Evolutionary conservation across 2,329 filamentous ascomycete species (phyloP), one percentile per base, ranked within the genome.

Genomic region (Fulvia fulva): DNA sequence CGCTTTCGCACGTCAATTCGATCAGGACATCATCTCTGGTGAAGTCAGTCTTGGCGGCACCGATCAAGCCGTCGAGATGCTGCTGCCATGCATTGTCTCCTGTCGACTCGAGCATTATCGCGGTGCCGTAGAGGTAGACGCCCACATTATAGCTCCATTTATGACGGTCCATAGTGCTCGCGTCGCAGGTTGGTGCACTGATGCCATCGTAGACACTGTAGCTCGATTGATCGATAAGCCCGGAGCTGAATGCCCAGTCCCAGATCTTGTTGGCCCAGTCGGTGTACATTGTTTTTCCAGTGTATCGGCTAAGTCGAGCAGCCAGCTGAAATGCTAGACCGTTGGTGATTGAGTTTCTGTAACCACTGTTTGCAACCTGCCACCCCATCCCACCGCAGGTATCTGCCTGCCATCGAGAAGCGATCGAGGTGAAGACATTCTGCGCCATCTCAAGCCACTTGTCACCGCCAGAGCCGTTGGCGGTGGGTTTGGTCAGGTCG

Each of bases 281-380:
- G 74, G 77, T 58, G 64, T 89, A 90, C 0, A 82, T 86, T 57
- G 68, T 45, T 51, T 75, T 34, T 62, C 88, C 88, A 5, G 73
- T 74, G 56, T 67, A 74, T 26, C 62, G 60, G 5, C 65, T 67
- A 4, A 75, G 67, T 22, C 74, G 69, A 0, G 90, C 89, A 2
- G 88, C 87, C 12, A 96, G 80, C 68, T 93, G 88, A 74, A 95
- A 92, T 70, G 93, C 84, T 16, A 87, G 86, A 44, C 89, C 90
- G 71, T 94, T 95, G 61, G 86, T 87, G 67, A 93, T 85, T n/a
- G 86, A 81, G 76, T 93, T 92, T 75, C 92, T 94, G 81, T 96
- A 94, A 67, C 84, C 11, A 8, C 7, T 14, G 5, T 30, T 19
- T 76, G 62, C 73, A 63, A 52, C 26, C 22, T 96, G 90, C 91